Conservation (phyloP, 2,329 filamentous ascomycete species). For the Botrytis squamosa region DNA sequence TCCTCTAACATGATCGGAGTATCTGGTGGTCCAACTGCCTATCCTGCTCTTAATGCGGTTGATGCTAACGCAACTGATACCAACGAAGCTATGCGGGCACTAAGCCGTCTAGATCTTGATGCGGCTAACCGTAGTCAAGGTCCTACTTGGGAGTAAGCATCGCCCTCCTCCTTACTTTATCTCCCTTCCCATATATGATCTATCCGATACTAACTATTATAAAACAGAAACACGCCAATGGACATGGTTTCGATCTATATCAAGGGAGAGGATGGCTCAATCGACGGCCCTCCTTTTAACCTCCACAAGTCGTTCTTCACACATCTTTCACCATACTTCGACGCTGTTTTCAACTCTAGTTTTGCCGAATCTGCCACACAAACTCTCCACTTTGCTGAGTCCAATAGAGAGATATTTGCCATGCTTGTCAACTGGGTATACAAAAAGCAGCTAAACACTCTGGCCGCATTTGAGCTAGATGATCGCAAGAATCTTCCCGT, state of each 20-base stretch:
- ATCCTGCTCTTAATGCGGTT: too few species aligned
- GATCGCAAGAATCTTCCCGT: neutral
- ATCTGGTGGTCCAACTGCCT: neutral
- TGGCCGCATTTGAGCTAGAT: neutral
- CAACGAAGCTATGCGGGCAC: neutral
- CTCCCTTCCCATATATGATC: neutral
- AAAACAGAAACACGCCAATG: neutral
- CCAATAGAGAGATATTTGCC: neutral
- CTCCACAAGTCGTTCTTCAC: conserved; percentile 15
- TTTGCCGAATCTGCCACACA: conserved; percentile 18
- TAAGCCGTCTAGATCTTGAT: neutral
- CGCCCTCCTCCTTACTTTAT: neutral
- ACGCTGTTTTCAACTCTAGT: conserved; percentile 12
- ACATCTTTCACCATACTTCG: conserved; percentile 17
- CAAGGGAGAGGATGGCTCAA: neutral
- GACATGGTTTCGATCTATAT: neutral
- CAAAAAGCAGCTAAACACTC: neutral
- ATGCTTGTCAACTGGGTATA: conserved; percentile 5
- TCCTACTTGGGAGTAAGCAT: neutral
- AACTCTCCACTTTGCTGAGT: neutral
- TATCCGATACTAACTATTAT: neutral
- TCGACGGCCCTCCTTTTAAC: neutral
- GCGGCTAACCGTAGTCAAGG: neutral
- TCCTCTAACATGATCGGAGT: neutral
- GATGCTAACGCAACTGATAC: neutral